phyloP scores from a whole-genome alignment of 2,329 filamentous ascomycete species.

The Nemania serpens region DNA sequence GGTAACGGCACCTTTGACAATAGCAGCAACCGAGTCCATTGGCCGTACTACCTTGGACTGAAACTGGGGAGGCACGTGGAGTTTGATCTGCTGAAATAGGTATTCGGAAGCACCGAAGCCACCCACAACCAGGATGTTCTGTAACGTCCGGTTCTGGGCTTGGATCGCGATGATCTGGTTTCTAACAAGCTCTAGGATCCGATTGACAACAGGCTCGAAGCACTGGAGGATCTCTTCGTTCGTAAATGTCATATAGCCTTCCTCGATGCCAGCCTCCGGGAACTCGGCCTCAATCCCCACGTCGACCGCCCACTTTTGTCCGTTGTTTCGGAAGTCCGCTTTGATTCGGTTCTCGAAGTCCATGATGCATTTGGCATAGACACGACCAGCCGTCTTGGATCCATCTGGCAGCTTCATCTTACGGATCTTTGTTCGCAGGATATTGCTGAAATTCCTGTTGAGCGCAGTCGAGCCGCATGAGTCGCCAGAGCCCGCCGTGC shows the following conservation, averaged over 20 bases:
- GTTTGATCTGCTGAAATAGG: slow-evolving; percentile 98
- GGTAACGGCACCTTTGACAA: slow-evolving; percentile 97
- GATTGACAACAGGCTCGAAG: slow-evolving; percentile 97
- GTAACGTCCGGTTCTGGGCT: slow-evolving; percentile 89
- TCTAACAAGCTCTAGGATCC: slow-evolving; percentile 91
- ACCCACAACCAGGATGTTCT: slow-evolving; percentile 96
- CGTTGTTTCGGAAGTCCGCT: slow-evolving; percentile 98
- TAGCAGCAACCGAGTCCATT: slow-evolving; percentile 98
- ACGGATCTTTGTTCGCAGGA: slow-evolving; percentile 93
- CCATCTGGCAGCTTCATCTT: slow-evolving; percentile 99
- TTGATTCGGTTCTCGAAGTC: slow-evolving; percentile 99
- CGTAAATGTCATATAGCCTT: slow-evolving; percentile 99
- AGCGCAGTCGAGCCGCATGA: slow-evolving; percentile 98
- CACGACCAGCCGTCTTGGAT: slow-evolving; percentile 94
- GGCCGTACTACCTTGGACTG: slow-evolving; percentile 97
- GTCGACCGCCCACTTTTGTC: slow-evolving; percentile 98
- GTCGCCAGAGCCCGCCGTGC: slow-evolving; percentile 94
- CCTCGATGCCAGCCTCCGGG: slow-evolving; percentile 95
- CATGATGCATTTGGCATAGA: slow-evolving; percentile 99
- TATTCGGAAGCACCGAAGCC: slow-evolving; percentile 98
- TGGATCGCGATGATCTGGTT: slow-evolving; percentile 99
- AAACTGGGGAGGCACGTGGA: slow-evolving; percentile 97
- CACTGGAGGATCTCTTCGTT: slow-evolving; percentile 99
- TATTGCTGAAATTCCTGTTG: slow-evolving; percentile 98
- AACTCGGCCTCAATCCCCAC: slow-evolving; percentile 98